Conservation (phyloP, 2,329 filamentous ascomycete genomes). For the Aspergillus costaricaensis region DNA sequence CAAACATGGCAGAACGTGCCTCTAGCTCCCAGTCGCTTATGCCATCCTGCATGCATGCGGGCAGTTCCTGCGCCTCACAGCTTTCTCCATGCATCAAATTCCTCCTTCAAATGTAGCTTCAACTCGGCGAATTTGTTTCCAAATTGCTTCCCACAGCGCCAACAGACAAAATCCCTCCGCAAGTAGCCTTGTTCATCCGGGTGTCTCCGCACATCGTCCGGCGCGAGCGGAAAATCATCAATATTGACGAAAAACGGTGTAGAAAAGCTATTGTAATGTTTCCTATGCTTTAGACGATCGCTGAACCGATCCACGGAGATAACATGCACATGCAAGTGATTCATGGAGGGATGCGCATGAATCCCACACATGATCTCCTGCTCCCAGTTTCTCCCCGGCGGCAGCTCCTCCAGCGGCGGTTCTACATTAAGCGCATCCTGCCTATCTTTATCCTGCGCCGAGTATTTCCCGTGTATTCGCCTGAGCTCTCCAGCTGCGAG, state of each 20-base stretch:
- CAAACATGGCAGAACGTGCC: neutral
- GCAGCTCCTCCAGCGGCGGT: slow-evolving; percentile 54
- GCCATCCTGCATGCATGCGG: neutral
- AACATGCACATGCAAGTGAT: slow-evolving; percentile 86
- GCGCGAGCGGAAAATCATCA: slow-evolving; percentile 73
- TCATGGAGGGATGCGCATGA: slow-evolving; percentile 89
- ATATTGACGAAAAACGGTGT: slow-evolving; percentile 81
- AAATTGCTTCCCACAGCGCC: slow-evolving; percentile 78
- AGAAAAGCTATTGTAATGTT: slow-evolving; percentile 91
- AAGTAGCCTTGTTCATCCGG: slow-evolving; percentile 62
- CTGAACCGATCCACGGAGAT: slow-evolving; percentile 78
- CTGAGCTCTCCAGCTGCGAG: slow-evolving; percentile 76
- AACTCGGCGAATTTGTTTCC: slow-evolving; percentile 71
- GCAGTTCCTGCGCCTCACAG: slow-evolving; percentile 46
- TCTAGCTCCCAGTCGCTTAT: neutral
- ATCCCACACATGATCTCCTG: slow-evolving; percentile 74
- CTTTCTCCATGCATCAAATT: slow-evolving; percentile 74
- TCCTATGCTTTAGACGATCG: slow-evolving; percentile 70
- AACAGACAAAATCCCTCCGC: slow-evolving; percentile 70
- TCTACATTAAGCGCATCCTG: slow-evolving; percentile 66
- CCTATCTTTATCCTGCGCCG: slow-evolving; percentile 63
- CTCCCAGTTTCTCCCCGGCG: slow-evolving; percentile 75
- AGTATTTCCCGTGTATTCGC: slow-evolving; percentile 65
- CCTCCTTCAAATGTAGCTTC: slow-evolving; percentile 72
- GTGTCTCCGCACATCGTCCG: slow-evolving; percentile 64